Conservation (phyloP, 2,329 filamentous ascomycete genomes). For the Laburnicola sp. region DNA sequence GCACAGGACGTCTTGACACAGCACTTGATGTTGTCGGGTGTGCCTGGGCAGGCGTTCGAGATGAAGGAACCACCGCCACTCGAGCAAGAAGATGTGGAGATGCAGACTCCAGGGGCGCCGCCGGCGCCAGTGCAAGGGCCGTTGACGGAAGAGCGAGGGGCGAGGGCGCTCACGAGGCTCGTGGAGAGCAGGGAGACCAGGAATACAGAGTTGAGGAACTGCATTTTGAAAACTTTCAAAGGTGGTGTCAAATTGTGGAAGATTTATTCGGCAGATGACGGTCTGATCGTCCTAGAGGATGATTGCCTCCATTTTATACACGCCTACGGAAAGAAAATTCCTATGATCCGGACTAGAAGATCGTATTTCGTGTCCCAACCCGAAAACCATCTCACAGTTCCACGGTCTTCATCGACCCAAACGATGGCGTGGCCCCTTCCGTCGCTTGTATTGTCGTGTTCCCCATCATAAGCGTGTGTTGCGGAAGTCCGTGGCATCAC, state of each 20-base stretch:
- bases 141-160: constrained; percentile 8
- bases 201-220: constrained; percentile 4
- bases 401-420: neutral
- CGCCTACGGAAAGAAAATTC: neutral
- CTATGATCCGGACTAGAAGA: neutral
- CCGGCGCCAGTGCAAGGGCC: constrained; percentile 4
- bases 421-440: neutral
- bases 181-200: constrained; percentile 5
- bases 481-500: constrained; percentile 3
- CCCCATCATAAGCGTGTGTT: neutral
- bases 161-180: constrained; percentile 6
- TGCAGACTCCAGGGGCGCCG: constrained; percentile 4
- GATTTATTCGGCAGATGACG: neutral
- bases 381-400: neutral
- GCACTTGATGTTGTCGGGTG: constrained; percentile 3
- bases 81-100: constrained; percentile 7
- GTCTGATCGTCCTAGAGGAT: neutral
- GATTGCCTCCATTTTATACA: neutral
- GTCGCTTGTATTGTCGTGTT: neutral
- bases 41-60: constrained; percentile 2
- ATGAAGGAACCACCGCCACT: constrained; percentile 2
- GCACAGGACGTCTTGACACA: constrained; percentile 6
- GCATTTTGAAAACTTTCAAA: neutral
- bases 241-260: neutral
- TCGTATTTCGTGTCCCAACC: constrained; percentile 2